These are phyloP conservation scores for Luvunga scandens DNA, from an alignment of 345 rosid species.

Conservation along the genomic window DNA sequence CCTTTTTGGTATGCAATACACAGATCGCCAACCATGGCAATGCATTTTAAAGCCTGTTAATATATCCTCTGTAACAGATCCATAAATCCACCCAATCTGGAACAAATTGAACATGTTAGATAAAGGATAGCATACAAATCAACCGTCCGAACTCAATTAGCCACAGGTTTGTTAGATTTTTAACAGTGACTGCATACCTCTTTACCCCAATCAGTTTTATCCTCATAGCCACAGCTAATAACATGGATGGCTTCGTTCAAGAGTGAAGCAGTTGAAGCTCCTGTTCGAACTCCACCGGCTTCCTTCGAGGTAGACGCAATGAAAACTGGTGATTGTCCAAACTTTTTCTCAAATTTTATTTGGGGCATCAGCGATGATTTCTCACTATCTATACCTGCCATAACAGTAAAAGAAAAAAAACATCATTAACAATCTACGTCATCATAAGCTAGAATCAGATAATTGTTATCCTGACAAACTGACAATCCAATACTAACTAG, in stretches of 20 bases:
- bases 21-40: conserved; percentile 76
- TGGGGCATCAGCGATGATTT: conserved; percentile 43
- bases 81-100: conserved; percentile 77
- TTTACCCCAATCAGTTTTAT: conserved; percentile 71
- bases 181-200: conserved; percentile 36
- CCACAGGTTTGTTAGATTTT: not conserved
- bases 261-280: conserved; percentile 49
- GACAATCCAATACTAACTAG: not conserved
- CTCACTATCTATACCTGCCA: conserved; percentile 44
- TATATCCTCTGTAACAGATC: conserved; percentile 78
- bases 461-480: not conserved
- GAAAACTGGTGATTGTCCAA: conserved; percentile 56
- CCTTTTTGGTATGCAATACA: conserved; percentile 57
- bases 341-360: conserved; percentile 58
- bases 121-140: not conserved
- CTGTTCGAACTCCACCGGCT: conserved; percentile 50
- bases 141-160: not conserved
- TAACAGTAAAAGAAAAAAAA: not conserved
- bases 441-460: not conserved
- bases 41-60: conserved; percentile 82
- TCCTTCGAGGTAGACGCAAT: conserved; percentile 48
- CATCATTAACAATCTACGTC: not conserved
- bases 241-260: conserved; percentile 74
- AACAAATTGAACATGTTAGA: not conserved
- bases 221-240: conserved; percentile 71